Evolutionary conservation across 2,329 filamentous ascomycete species (phyloP), one percentile per base, ranked within the genome.

Genomic region (Metarhizium rileyi): DNA sequence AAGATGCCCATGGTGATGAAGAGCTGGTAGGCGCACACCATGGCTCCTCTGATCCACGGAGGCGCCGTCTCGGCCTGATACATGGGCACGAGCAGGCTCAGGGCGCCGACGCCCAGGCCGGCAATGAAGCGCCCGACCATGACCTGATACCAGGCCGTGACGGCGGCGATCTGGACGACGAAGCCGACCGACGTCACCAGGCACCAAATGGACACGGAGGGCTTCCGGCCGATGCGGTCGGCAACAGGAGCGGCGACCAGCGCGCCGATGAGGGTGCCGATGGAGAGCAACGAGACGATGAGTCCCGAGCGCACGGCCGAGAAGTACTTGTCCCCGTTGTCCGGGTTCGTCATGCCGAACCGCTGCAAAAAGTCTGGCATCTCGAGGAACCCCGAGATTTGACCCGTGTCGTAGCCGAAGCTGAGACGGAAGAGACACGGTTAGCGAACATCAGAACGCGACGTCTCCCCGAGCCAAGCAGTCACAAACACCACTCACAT

Each of bases 51-150:
- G 46, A 87, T 78, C 62, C 80, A 80, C 14, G 80, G 74, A 0
- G 84, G 84, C 0, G 80, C 78, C 5, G 77, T 84, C 65, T 88
- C 84, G n/a, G 78, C 78, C 58, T 86, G 82, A 61, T 86, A 87
- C 79, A 87, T 83, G n/a, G 82, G 81, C 0, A 83, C 81, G 12
- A 82, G 65, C 5, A 85, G 75, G 9, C 77, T 81, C 2, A 86
- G 64, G 0, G 76, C 78, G 49, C 84, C 84, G 40, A 88, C 81
- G 14, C 83, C 83, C 1, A 86, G 68, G 47, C 84, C 84, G 14
- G 81, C 78, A 16, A 85, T 72, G 57, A 80, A 77, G 49, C 84
- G 72, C 14, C 84, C 84, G 43, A 83, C 69, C 55, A 82, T 81
- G 51, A 86, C 70, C 58, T 87, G 83, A 44, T 78, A 78, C 83